A percentile compares a stretch with the other conserved stretches of the same genome.
These are phyloP conservation scores for Rubus parviflorus DNA, from an alignment of 306 rosid species.

Conservation along the genomic window DNA sequence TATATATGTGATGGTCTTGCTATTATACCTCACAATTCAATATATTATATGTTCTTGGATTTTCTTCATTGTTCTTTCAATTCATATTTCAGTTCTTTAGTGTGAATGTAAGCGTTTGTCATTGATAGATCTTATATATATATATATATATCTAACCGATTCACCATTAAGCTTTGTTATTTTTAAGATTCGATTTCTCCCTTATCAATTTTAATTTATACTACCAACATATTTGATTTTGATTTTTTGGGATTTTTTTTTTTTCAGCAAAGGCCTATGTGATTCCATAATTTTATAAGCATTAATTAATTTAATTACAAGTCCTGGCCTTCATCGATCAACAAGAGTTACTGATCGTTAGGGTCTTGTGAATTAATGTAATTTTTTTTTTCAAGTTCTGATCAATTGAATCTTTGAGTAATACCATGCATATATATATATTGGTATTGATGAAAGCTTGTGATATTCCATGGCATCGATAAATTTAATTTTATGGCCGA, in stretches of 20 bases:
- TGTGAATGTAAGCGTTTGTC: conserved; percentile 7
- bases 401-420: conserved; percentile 11
- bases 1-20: not conserved
- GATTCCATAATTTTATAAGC: not conserved
- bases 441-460: conserved; percentile 22
- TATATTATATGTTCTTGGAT: not conserved
- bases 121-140: conserved; percentile 5
- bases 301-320: not conserved
- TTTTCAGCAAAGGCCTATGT: not conserved
- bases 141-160: not conserved
- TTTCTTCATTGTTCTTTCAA: conserved; percentile 22
- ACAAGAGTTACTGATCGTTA: not conserved
- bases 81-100: conserved; percentile 7
- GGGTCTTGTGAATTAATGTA: not conserved
- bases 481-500: not conserved
- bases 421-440: not conserved
- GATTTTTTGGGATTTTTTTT: not conserved
- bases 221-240: not conserved
- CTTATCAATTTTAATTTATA: not conserved
- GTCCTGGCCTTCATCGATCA: not conserved
- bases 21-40: conserved; percentile 4
- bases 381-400: not conserved
- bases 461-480: conserved; percentile 21
- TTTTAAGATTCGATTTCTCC: not conserved
- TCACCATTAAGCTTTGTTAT: not conserved